Evolutionary conservation across 306 rosid species (phyloP), one percentile per base, ranked within the genome.

Genomic region (Pterocarpus macrocarpus): DNA sequence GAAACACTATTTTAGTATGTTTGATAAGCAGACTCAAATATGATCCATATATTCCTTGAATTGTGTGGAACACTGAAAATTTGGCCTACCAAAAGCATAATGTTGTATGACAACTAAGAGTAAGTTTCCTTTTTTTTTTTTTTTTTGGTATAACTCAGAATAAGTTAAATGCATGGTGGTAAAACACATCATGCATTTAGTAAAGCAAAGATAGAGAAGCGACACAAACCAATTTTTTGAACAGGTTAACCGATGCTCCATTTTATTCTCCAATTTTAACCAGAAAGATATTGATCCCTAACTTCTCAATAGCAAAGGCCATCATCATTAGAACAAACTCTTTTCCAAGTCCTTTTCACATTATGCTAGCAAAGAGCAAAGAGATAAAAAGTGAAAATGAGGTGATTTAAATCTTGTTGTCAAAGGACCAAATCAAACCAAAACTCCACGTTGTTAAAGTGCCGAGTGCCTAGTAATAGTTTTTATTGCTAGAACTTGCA

Each of bases 261-360:
- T 95, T 95, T 28, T 91, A 89, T 53, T 95, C 96, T 34, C 97
- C 98, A 78, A 95, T 93, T 90, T 93, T 95, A 44, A 83, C 94
- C 9, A 35, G 90, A 83, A 95, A 91, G 73, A 33, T 55, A 32
- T 73, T 91, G 84, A 93, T 91, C 49, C 87, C 96, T 58, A 93
- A 80, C 55, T 84, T 89, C 85, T 86, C 85, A 71, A 91, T 73
- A 64, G 94, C 97, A 84, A 90, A 93, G 44, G 86, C 92, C 94
- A 93, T 89, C 97, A 95, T 93, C 79, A 95, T 86, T 80, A 91
- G 47, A 78, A 88, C 90, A 49, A 94, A 90, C 73, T 95, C 97
- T 87, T 89, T 93, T 68, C 89, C 98, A 76, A 90, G 89, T 69
- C 98, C 99, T 87, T 89, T 90, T 55, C 97, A n/a, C 91, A 81